Base-by-base conservation (phyloP, 1,284 basidiomycete species). In the Leccinum subspadiceum region DNA sequence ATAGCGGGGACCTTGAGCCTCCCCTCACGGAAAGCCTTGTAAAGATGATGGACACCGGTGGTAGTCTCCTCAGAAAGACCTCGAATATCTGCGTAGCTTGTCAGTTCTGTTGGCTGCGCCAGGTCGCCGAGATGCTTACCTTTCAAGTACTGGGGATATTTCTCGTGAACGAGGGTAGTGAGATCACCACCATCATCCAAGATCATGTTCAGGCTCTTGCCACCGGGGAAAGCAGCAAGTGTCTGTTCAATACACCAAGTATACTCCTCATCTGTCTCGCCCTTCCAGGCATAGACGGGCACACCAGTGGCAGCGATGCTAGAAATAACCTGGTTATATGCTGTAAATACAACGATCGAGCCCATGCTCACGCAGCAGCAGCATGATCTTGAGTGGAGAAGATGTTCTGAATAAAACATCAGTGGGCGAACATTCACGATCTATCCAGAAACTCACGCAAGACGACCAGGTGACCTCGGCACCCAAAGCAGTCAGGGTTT, bases 311-410 rank as follows among this genome's bases (percentile, higher is more conserved):
- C 96, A 65, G 96, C 96, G 69, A 99, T 98, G 69, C 90, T 90
- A 67, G 54, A 60, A 17, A 59, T 5, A 31, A 5, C 15, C 17
- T 3, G 8, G 53, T 67, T 53, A 65, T 26, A 53, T 49, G 17
- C 31, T 12, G 51, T 39, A 15, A 5, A 50, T 52, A 54, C 37
- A 46, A 44, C 31, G 20, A 20, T 54, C 35, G 55, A 22, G 61
- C 29, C 62, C 57, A 33, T n/a, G 83, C 87, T 72, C 74, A 92
- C 89, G 94, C 97, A 66, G 96, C 93, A 62, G 96, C 97, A 63
- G 96, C 96, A 79, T 99, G 96, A 78, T 99, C 96, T 77, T 96
- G 97, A 60, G 96, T 99, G 60, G 97, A 99, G 83, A 97, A 99
- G 77, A 99, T 99, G 84, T 99, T 99, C 91, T 92, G 66, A 35